These are phyloP conservation scores for Fennellomyces sp. DNA, from an alignment of 371 early-diverging fungal genomes.

Conservation along the genomic window DNA sequence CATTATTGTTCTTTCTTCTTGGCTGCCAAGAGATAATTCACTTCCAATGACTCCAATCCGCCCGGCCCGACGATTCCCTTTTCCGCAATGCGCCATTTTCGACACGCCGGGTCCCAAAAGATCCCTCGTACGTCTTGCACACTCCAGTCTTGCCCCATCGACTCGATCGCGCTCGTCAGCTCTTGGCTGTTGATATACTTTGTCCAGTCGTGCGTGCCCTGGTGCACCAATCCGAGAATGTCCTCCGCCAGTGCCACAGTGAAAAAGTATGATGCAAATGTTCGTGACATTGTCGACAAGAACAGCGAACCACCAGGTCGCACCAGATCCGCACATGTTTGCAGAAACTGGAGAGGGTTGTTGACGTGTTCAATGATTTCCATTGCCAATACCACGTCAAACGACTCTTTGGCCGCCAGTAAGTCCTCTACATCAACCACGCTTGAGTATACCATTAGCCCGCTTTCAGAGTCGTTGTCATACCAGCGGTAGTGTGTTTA, in stretches of 20 bases:
- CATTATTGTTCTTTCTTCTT: constrained; percentile 23
- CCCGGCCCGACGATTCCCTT: constrained; percentile 38
- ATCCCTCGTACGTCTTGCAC: constrained; percentile 51
- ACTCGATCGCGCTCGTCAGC: constrained; percentile 21
- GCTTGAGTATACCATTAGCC: background rate
- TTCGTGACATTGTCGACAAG: constrained; percentile 92
- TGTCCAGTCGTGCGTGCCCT: constrained; percentile 86
- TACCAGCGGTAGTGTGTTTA: constrained; percentile 72
- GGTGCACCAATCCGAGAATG: constrained; percentile 77
- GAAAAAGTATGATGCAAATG: constrained; percentile 71
- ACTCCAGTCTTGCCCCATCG: constrained; percentile 42
- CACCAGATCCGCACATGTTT: constrained; percentile 61
- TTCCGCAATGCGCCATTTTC: constrained; percentile 39
- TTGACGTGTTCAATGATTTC: constrained; percentile 95
- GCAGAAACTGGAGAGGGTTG: constrained; percentile 73
- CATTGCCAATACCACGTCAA: constrained; percentile 85
- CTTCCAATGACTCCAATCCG: constrained; percentile 42
- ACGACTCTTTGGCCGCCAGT: constrained; percentile 54
- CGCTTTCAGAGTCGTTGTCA: background rate
- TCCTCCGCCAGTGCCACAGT: constrained; percentile 90
- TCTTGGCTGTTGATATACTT: constrained; percentile 72
- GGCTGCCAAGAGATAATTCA: constrained; percentile 51
- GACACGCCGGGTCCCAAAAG: constrained; percentile 44
- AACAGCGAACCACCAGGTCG: constrained; percentile 78
- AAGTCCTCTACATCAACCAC: constrained; percentile 54